Conservation (phyloP, 169 alveolate species). For the Plasmodium malariae region DNA sequence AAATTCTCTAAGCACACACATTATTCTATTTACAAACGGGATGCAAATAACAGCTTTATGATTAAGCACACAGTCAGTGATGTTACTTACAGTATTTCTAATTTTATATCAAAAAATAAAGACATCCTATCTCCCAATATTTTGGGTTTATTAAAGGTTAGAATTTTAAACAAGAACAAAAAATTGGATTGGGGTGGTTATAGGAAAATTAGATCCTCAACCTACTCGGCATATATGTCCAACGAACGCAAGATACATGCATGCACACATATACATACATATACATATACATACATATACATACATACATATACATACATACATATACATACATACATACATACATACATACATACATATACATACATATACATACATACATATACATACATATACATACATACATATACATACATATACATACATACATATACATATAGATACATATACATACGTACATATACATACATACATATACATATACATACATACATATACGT, state of each 20-base stretch:
- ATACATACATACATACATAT: neutral
- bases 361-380: neutral
- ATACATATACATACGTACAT: neutral
- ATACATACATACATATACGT: neutral
- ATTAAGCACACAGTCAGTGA: constrained; percentile 75
- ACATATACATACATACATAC: neutral
- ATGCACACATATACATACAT: neutral
- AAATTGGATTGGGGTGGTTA: too few relatives aligned
- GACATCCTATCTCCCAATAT: constrained; percentile 59
- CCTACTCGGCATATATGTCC: too few relatives aligned
- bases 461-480: neutral
- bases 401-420: neutral
- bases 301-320: neutral
- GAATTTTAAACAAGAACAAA: neutral
- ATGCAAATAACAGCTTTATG: constrained; percentile 30
- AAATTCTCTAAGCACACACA: constrained; percentile 43
- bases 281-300: neutral
- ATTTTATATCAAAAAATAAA: constrained; percentile 65
- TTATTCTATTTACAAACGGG: constrained; percentile 15
- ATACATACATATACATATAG: too few relatives aligned
- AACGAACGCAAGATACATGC: neutral
- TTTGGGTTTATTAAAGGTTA: constrained; percentile 38
- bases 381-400: neutral
- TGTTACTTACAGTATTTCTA: constrained; percentile 44
- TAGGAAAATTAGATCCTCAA: too few relatives aligned